Base-by-base conservation (phyloP, 2,329 filamentous ascomycete species). In the Metarhizium humberi region DNA sequence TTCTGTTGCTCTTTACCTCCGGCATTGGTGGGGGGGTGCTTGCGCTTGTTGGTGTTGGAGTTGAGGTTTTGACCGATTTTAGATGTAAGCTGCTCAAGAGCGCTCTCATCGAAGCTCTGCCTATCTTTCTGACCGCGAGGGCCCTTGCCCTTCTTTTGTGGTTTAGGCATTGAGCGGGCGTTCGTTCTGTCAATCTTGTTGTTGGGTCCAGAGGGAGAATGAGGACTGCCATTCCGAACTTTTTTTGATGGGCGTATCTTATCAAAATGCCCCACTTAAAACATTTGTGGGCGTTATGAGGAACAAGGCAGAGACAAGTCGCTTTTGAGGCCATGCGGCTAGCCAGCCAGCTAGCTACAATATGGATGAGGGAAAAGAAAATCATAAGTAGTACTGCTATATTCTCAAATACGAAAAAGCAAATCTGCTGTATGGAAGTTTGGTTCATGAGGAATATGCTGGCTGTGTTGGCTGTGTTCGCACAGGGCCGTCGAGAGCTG, bases 61-160 rank as follows among this genome's bases (percentile, higher is more conserved):
- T 60, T 66, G 43, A 85, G 71, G 54, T 73, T 75, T 61, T 78
- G 72, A 61, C 84, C 79, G 58, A 85, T 80, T 64, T 76, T 78
- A 38, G 76, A 74, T 5, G 81, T 84, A 62, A 85, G 66, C 57
- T 78, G 72, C 7, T 73, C 73, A 55, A 85, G 67, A 6, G 78
- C 71, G 42, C 72, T 69, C 57, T 79, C 74, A 59, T 82, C 74
- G 57, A 85, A 78, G 0, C 54, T 53, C 10, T 57, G 55, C 2
- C 55, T 58, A 3, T 58, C 61, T 6, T 63, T 60, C 11, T 62
- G 61, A 47, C 57, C 56, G 30, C 61, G 61, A 30, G 63, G 61
- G 46, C 62, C 62, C 57, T 71, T 71, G 56, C 61, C 63, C 64
- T 71, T 74, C 60, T 71, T 74, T 38, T 69, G 64, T 52, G 69